These are phyloP conservation scores for Ceratocystis albifundus DNA, from an alignment of 2,329 filamentous ascomycete genomes.

Conservation along the genomic window DNA sequence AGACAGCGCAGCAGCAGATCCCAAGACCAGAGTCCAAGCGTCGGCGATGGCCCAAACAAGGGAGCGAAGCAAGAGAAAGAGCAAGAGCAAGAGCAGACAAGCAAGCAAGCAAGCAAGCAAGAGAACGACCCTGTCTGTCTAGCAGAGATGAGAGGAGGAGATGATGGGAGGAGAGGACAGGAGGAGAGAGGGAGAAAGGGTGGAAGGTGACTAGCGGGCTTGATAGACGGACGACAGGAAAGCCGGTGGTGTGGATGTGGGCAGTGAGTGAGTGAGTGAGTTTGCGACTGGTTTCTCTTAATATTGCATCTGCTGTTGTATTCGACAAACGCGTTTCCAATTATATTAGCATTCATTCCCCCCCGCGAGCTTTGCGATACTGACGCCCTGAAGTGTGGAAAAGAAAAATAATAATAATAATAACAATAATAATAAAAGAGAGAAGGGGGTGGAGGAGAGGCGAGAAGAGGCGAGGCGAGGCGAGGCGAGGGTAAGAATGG, in stretches of 20 bases:
- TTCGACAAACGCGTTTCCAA: no score
- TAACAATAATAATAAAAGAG: no score
- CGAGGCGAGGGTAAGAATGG: conserved; percentile 4
- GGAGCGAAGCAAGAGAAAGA: neutral
- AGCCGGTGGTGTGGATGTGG: no score
- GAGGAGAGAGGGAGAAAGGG: neutral
- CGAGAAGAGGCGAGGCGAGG: neutral
- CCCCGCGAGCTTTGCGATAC: neutral
- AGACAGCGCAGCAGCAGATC: conserved; percentile 10
- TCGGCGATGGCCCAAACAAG: neutral
- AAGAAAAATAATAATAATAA: no score
- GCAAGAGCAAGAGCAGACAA: no score
- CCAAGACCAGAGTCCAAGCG: conserved; percentile 9
- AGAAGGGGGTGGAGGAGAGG: no score
- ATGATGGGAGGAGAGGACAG: neutral
- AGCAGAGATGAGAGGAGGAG: neutral
- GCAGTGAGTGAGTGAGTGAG: no score
- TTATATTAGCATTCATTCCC: neutral
- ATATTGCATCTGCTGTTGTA: no score
- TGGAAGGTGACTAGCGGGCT: no score
- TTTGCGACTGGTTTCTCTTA: no score
- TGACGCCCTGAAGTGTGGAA: conserved; percentile 1
- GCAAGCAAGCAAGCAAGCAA: no score
- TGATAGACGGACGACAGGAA: no score
- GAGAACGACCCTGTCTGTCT: neutral